Evolutionary conservation across 176 grass and related monocot genomes (phyloP), one percentile per base, ranked within the genome.

Genomic region (Musa itinerans): DNA sequence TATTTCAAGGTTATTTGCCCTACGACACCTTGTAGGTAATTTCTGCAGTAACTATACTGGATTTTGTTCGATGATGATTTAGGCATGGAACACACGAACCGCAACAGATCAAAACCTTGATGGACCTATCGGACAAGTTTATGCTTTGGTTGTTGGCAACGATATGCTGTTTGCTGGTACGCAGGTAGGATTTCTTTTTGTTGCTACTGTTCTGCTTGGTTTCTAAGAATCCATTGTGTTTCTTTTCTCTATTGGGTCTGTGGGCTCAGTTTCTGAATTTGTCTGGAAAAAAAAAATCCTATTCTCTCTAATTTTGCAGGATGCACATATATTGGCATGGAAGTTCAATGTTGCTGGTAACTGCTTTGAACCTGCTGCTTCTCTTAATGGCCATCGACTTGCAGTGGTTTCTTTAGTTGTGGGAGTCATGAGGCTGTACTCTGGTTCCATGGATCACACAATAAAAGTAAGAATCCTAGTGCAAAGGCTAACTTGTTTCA

Each of bases 401-500:
- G 25, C 78, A 10, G 68, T 72, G 27, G 78, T 80, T 55, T 80
- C 66, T 59, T 61, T 80, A 23, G 54, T 72, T 62, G 27, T 54
- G 10, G 67, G 78, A 22, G 54, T 19, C 5, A 70, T 50, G 54
- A 57, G 25, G 54, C 67, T 80, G 2, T 80, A 80, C 29, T 72
- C 78, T 52, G 78, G 78, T 72, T 80, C 78, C 1, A 72, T 72
- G 68, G 78, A 79, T 56, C 12, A 54, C 57, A 78, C 77, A 54
- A 78, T 78, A 68, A 78, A 25, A 54, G 77, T 78, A 69, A 56
- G 77, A 9, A 16, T 21, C 72, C 22, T 56, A 8, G 26, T 53
- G 25, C 20, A 27, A 27, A 54, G 11, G 11, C 10, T 24, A 50
- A 5, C 23, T 53, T 23, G 12, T 10, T 1, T 24, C 51, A 25